Evolutionary conservation across 2,329 filamentous ascomycete species (phyloP), one percentile per base, ranked within the genome.

Genomic region (Dactylellina drechsleri): DNA sequence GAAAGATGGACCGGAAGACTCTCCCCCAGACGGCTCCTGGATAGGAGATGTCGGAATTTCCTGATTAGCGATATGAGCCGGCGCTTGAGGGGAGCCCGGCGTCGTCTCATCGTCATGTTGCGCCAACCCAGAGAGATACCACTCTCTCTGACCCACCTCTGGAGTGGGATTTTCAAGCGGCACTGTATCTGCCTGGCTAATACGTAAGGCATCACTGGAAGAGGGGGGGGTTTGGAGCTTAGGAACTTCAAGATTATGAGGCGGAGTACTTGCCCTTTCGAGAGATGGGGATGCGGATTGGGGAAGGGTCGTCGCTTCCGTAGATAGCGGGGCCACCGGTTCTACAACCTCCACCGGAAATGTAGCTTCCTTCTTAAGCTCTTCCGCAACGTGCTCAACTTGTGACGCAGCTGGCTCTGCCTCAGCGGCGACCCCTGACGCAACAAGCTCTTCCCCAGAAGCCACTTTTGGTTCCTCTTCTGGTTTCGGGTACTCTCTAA

Each of bases 181-280:
- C 10, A 75, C 64, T 12, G 71, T 75, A 41, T 75, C 71, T 8
- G 71, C 71, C 26, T 75, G 71, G 52, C 71, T 75, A 28, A 75
- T 75, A 41, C 71, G 43, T n/a, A 68, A 40, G 18, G 58, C 56
- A 23, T 75, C 71, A 26, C 12, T n/a, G 4, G 64, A 59, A 12
- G 58, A 45, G 0, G 58, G 53, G 0, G 71, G 70, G n/a, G 70
- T 75, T 41, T 75, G 52, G 16, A 59, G 71, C 31, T 68, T 68
- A 2, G 40, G 43, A 15, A 56, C 28, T 1, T 64, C 59, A 6
- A 52, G 45, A n/a, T 16, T 26, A 4, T 31, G n/a, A 12, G 36
- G 57, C 20, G 64, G 64, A 18, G 64, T 75, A 28, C 53, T 49
- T 28, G 54, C 10, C 10, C 23, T 50, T 40, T 67, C 62, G 1